These are phyloP conservation scores for Cytospora piceae DNA, from an alignment of 2,329 filamentous ascomycete species.

Conservation along the genomic window DNA sequence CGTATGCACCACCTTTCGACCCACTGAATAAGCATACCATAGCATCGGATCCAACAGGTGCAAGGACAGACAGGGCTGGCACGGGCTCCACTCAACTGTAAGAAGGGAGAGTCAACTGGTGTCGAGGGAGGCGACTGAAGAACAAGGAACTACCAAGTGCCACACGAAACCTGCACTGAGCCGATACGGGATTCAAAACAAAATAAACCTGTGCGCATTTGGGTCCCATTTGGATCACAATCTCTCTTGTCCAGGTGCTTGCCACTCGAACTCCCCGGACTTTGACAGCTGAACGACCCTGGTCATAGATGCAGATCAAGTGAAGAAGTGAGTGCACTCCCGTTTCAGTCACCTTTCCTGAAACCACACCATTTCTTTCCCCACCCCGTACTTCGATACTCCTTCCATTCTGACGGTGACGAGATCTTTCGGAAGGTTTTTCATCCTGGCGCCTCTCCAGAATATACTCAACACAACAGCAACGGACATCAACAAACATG, in stretches of 20 bases:
- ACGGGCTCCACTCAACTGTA: slow-evolving; percentile 7
- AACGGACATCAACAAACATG: slow-evolving; percentile 19
- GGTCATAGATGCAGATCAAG: background rate
- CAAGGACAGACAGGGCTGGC: slow-evolving; percentile 18
- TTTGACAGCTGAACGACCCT: background rate
- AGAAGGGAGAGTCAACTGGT: background rate
- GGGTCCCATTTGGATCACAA: too few relatives aligned
- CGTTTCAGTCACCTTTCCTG: slow-evolving; percentile 9
- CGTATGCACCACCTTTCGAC: background rate
- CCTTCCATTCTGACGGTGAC: slow-evolving; percentile 32
- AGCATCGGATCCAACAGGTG: background rate
- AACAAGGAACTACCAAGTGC: too few relatives aligned
- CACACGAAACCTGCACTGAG: background rate
- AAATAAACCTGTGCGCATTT: too few relatives aligned
- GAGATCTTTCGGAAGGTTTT: slow-evolving; percentile 31
- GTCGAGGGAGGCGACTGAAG: background rate
- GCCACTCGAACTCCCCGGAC: background rate
- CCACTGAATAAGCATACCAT: slow-evolving; percentile 23
- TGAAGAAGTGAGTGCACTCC: slow-evolving; percentile 2
- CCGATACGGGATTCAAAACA: too few relatives aligned
- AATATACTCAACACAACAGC: slow-evolving; percentile 5
- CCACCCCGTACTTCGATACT: slow-evolving; percentile 33
- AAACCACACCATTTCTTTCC: slow-evolving; percentile 7
- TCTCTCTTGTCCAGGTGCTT: too few relatives aligned
- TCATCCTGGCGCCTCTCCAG: slow-evolving; percentile 5